Base-by-base conservation (phyloP, 768 basidiomycete genomes). In the Hericium erinaceus region DNA sequence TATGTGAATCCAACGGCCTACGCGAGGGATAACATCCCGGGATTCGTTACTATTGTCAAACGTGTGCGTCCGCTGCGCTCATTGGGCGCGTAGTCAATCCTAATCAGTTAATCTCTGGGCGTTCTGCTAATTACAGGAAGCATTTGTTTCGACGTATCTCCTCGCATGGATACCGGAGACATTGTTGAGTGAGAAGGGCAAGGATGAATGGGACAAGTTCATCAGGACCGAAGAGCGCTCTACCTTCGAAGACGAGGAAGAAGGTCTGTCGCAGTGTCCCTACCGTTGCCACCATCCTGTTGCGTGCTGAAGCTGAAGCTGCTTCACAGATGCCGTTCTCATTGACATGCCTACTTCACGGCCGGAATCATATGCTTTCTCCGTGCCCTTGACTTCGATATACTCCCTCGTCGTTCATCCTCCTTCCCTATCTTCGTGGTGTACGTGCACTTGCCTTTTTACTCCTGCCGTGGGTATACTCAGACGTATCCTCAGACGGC, bases 1-100 rank as follows among this genome's bases (percentile, higher is more conserved):
- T 94, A 95, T 67, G 85, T 99, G 48, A 92, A 98, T 64, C 97
- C 97, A 0, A 95, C 94, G 2, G 84, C 88, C 3, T 95, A 93
- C 69, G 78, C 88, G 2, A 80, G 88, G 65, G 97, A 98, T 71
- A 95, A 98, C 70, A 90, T 98, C 39, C 84, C 92, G 2, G 97
- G 97, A 1, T 98, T 95, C 68, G 84, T 94, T 7, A 85, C 89
- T 15, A 77, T 99, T 57, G 94, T 98, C 18, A 92, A 93, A 75
- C 81, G 87, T 65, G 92, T 92, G 63, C 55, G 39, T 58, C 41
- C 39, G 56, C 61, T 50, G 59, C 61, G 46, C 2, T 10, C 28
- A 26, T 24, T 26, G 49, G 46, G 2, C 24, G 16, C 28, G 11
- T 24, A 22, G 49, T 10, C 22, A 12, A 11, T 51, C 28, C 49